phyloP scores from a whole-genome alignment of 179 eudicot species.

The Monotropa hypopitys region DNA sequence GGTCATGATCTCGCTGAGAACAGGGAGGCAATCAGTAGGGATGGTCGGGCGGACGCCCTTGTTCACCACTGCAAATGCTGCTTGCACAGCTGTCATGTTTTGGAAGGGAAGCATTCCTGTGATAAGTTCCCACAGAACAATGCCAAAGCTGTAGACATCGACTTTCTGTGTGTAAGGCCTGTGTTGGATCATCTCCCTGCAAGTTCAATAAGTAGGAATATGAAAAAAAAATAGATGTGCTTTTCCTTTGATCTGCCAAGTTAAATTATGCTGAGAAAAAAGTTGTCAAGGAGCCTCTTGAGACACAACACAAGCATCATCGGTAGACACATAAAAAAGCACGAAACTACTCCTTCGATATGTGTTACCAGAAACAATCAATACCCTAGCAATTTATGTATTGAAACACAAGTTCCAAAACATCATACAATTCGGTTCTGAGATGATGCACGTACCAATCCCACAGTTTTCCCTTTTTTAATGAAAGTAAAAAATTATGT shows the following conservation, averaged over 20 bases:
- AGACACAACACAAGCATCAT: background rate
- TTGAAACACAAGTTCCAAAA: background rate
- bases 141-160: slow-evolving; percentile 77
- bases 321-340: background rate
- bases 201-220: slow-evolving; percentile 1
- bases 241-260: background rate
- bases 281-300: background rate
- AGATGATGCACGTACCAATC: background rate
- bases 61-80: slow-evolving; percentile 80
- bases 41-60: slow-evolving; percentile 58
- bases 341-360: background rate
- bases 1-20: slow-evolving; percentile 57
- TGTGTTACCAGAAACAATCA: background rate
- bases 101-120: slow-evolving; percentile 73
- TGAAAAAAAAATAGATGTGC: background rate
- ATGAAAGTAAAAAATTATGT: background rate
- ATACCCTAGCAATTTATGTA: background rate
- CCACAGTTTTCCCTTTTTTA: background rate
- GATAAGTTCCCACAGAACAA: slow-evolving; percentile 72
- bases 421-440: background rate
- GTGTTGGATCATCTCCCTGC: slow-evolving; percentile 88
- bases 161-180: slow-evolving; percentile 80
- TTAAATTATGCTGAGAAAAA: background rate
- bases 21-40: slow-evolving; percentile 56
- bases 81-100: slow-evolving; percentile 80